Percentiles rank a stretch among this genome's conserved stretches.
phyloP scores from a whole-genome alignment of 108 stramenopile genomes.

The Nitzschia sp. region DNA sequence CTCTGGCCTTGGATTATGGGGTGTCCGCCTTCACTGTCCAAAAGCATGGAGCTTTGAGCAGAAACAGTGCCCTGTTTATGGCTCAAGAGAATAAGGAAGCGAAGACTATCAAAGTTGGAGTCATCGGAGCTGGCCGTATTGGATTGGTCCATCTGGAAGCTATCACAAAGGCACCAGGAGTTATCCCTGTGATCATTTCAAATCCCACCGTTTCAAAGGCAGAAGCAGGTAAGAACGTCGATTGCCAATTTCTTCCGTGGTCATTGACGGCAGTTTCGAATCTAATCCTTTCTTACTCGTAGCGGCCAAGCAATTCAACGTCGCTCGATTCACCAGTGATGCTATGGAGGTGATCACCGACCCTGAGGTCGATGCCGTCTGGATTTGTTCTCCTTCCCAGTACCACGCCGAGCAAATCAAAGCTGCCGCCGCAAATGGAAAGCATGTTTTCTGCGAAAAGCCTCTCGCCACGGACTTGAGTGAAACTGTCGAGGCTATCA shows the following conservation, averaged over 20 bases:
- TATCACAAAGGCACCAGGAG: conserved; percentile 87
- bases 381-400: conserved; percentile 95
- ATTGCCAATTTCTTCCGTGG: too few relatives aligned
- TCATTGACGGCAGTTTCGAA: neutral
- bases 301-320: conserved; percentile 85
- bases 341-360: conserved; percentile 93
- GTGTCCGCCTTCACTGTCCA: conserved; percentile 26
- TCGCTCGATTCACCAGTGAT: conserved; percentile 82
- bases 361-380: conserved; percentile 94
- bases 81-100: conserved; percentile 31
- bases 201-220: conserved; percentile 96
- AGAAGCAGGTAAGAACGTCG: conserved; percentile 62
- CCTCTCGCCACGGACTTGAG: conserved; percentile 93
- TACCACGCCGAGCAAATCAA: conserved; percentile 95
- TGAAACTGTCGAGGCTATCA: conserved; percentile 67
- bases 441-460: conserved; percentile 97
- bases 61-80: conserved; percentile 45
- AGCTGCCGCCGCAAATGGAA: conserved; percentile 88
- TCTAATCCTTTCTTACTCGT: conserved; percentile 5
- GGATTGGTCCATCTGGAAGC: conserved; percentile 95
- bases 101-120: conserved; percentile 82
- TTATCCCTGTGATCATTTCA: conserved; percentile 76
- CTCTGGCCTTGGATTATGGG: conserved; percentile 1
- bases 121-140: conserved; percentile 96
- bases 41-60: conserved; percentile 4